phyloP scores from a whole-genome alignment of 2,329 filamentous ascomycete species.

The Aspergillus cejpii region DNA sequence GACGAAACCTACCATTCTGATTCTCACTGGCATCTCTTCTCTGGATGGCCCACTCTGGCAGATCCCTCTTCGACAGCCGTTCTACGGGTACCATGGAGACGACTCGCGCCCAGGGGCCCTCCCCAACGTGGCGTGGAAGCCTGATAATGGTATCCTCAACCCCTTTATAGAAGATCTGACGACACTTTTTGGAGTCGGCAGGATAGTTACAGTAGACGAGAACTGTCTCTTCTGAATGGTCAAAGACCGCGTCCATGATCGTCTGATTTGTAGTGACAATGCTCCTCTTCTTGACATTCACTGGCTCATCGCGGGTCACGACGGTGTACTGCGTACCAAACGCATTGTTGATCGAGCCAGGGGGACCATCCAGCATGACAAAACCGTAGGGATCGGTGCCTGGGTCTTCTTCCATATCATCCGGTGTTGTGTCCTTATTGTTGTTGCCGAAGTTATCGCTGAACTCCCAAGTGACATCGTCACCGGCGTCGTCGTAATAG shows the following conservation, averaged over 20 bases:
- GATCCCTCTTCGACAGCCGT: conserved; percentile 1
- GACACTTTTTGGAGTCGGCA: conserved; percentile 13
- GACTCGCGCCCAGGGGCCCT: conserved; percentile 17
- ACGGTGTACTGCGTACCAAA: conserved; percentile 10
- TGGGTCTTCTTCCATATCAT: conserved; percentile 10
- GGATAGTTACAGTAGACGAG: conserved; percentile 28
- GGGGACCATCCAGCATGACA: conserved; percentile 27
- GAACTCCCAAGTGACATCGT: conserved; percentile 19
- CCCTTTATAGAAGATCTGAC: conserved; percentile 14
- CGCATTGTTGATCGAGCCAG: conserved; percentile 22
- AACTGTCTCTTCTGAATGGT: conserved; percentile 21
- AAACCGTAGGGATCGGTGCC: conserved; percentile 29
- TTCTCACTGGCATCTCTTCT: conserved; percentile 5
- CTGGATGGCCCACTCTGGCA: conserved; percentile 7
- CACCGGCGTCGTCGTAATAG: conserved; percentile 10
- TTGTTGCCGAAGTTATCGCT: conserved; percentile 19
- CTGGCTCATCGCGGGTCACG: neutral
- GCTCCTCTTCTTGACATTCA: conserved; percentile 11
- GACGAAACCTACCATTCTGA: conserved; percentile 2
- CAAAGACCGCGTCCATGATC: conserved; percentile 22
- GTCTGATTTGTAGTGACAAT: conserved; percentile 25
- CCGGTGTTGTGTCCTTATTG: conserved; percentile 10
- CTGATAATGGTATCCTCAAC: conserved; percentile 15
- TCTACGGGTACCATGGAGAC: conserved; percentile 13
- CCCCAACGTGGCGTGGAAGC: conserved; percentile 15